These are phyloP conservation scores for Steccherinum ochraceum DNA, from an alignment of 768 basidiomycete species.

Conservation along the genomic window DNA sequence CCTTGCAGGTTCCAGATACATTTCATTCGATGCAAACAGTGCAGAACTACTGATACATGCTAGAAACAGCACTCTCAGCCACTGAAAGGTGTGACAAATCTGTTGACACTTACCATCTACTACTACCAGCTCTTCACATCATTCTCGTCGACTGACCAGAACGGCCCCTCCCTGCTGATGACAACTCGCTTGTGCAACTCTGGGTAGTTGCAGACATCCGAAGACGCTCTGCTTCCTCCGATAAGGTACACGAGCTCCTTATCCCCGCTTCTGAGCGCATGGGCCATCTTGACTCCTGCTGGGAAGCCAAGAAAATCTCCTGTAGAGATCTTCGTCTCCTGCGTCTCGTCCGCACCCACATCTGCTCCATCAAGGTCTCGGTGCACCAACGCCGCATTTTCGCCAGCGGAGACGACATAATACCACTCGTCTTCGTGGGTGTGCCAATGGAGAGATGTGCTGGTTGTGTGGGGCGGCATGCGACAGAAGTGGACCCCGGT, in stretches of 20 bases:
- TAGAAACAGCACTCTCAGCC: too few species aligned
- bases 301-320: slow-evolving; percentile 22
- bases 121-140: too few species aligned
- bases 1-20: too few species aligned
- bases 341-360: slow-evolving; percentile 6
- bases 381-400: slow-evolving; percentile 1
- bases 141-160: slow-evolving; percentile 13
- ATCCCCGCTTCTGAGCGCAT: slow-evolving; percentile 14
- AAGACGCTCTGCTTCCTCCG: slow-evolving; percentile 15
- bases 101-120: too few species aligned
- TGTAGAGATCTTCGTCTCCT: slow-evolving; percentile 7
- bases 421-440: slow-evolving; percentile 17
- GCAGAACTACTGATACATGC: too few species aligned
- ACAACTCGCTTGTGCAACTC: slow-evolving; percentile 9
- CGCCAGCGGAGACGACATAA: slow-evolving; percentile 15
- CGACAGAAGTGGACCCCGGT: slow-evolving; percentile 16
- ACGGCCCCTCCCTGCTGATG: slow-evolving; percentile 3
- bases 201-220: slow-evolving; percentile 19
- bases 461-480: slow-evolving; percentile 12
- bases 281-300: slow-evolving; percentile 10
- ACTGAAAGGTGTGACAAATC: too few species aligned
- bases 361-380: slow-evolving; percentile 2
- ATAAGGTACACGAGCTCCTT: slow-evolving; percentile 19
- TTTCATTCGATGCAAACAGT: too few species aligned
- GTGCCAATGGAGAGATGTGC: slow-evolving; percentile 16